Conservation (phyloP, 139 green algal genomes). For the Dunaliella sp. region DNA sequence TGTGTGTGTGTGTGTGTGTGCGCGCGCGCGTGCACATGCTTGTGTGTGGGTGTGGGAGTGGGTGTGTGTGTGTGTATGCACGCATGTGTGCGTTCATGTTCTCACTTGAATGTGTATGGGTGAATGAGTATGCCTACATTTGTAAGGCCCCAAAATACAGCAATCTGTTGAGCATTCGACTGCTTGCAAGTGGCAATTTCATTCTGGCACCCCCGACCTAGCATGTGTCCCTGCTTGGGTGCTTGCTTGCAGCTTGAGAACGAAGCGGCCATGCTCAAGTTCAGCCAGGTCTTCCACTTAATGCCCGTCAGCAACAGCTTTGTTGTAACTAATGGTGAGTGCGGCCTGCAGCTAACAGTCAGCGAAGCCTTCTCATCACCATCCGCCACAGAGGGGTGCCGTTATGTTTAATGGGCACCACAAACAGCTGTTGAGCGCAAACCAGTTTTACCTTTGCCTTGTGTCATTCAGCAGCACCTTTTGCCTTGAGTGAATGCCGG, state of each 20-base stretch:
- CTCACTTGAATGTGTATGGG: not conserved
- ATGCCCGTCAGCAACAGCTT: constrained; percentile 67
- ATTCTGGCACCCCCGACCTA: not conserved
- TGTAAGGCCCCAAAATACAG: too few relatives aligned
- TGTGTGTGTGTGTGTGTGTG: too few relatives aligned
- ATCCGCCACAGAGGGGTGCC: too few relatives aligned
- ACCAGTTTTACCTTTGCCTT: too few relatives aligned
- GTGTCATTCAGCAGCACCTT: too few relatives aligned
- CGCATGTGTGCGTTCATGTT: not conserved
- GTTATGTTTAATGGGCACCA: too few relatives aligned
- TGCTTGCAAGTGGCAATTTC: not conserved
- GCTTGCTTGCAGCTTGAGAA: constrained; percentile 67
- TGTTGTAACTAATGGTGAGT: constrained; percentile 81
- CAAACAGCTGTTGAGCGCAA: too few relatives aligned
- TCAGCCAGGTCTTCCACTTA: constrained; percentile 93
- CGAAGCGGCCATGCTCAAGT: constrained; percentile 79
- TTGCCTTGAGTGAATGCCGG: too few relatives aligned
- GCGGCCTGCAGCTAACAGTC: too few relatives aligned
- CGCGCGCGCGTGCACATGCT: not conserved
- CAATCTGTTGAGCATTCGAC: too few relatives aligned
- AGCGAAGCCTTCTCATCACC: too few relatives aligned
- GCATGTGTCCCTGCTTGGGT: constrained; percentile 1
- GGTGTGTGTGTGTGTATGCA: not conserved
- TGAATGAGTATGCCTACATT: not conserved
- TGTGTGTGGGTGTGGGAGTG: not conserved